Base-by-base conservation (phyloP, 495 filamentous ascomycete species). In the Penicillium dipodomyicola region DNA sequence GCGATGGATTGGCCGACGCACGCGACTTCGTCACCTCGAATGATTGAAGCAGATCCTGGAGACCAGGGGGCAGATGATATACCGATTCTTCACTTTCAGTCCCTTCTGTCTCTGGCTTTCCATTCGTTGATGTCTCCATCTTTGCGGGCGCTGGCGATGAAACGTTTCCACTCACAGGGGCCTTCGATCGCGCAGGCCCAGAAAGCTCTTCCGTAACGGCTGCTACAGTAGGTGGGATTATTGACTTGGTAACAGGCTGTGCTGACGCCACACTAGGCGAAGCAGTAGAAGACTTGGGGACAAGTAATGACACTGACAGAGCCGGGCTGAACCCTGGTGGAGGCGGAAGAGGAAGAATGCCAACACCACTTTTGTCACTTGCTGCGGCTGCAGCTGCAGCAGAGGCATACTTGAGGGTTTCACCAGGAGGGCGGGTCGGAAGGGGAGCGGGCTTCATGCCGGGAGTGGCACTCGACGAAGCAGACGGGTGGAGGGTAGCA, bases 331-430 rank as follows among this genome's bases (percentile, higher is more conserved):
- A 67, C 49, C 86, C 86, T n/a, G 90, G 91, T 65, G 92, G 92
- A 44, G 92, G 92, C 23, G 92, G 92, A 54, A 97, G 77, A 17
- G 92, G 92, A 27, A 91, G 84, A 61, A 97, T 96, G n/a, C 92
- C 92, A 10, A 96, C 87, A 15, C 82, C 82, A 63, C 77, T 87
- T 68, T 92, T 95, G 68, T 96, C 92, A 70, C 87, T 94, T 46
- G 94, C 91, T 10, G 95, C 95, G 1, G 94, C 94, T 0, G 94
- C 95, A 0, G 94, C 95, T 0, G 94, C 94, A 0, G 94, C 94
- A 19, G 94, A 96, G 30, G 95, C 94, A 69, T 97, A 97, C 72
- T 97, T 97, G 61, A 97, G 77, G 0, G 89, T 89, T 68, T 97
- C 93, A 32, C 90, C 92, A 23, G 92, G 87, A 4, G 89, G 82